Conservation (phyloP, 1,139 yeast genomes). For the Protomyces lactucae-debilis region DNA sequence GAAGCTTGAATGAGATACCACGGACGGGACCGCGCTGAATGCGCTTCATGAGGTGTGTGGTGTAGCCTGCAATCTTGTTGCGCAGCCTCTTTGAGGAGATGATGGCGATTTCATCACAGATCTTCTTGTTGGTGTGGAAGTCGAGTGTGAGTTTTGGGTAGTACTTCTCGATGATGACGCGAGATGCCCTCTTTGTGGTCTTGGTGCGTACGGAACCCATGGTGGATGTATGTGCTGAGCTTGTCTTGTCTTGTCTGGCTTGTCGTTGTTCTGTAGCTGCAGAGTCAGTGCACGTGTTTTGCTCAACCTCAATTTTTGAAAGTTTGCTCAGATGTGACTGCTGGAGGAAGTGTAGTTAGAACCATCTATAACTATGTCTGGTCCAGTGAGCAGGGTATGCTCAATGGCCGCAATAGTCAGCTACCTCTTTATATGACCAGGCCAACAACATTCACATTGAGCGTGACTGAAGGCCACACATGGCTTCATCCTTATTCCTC, state of each 20-base stretch:
- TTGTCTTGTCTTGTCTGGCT: neutral
- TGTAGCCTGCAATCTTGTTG: slow-evolving; percentile 99
- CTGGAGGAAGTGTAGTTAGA: too few relatives aligned
- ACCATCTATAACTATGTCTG: too few relatives aligned
- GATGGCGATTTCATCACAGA: slow-evolving; percentile 96
- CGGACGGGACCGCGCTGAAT: slow-evolving; percentile 99
- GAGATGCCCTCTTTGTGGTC: slow-evolving; percentile 99
- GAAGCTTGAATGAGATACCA: slow-evolving; percentile 99
- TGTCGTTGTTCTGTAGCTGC: neutral
- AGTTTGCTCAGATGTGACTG: neutral
- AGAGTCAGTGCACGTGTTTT: neutral
- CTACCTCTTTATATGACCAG: too few relatives aligned
- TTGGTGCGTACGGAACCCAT: slow-evolving; percentile 99
- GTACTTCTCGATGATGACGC: slow-evolving; percentile 99
- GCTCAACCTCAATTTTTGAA: neutral
- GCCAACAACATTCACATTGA: too few relatives aligned
- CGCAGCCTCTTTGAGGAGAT: slow-evolving; percentile 99
- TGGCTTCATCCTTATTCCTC: too few relatives aligned
- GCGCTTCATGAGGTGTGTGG: slow-evolving; percentile 99
- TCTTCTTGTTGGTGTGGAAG: slow-evolving; percentile 99
- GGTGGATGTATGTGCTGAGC: neutral
- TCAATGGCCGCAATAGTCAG: too few relatives aligned
- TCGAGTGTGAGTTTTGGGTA: slow-evolving; percentile 99
- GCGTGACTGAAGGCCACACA: too few relatives aligned
- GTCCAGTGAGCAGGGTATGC: too few relatives aligned